Conservation (phyloP, 345 rosid genomes). For the Diplotaxis tenuifolia region DNA sequence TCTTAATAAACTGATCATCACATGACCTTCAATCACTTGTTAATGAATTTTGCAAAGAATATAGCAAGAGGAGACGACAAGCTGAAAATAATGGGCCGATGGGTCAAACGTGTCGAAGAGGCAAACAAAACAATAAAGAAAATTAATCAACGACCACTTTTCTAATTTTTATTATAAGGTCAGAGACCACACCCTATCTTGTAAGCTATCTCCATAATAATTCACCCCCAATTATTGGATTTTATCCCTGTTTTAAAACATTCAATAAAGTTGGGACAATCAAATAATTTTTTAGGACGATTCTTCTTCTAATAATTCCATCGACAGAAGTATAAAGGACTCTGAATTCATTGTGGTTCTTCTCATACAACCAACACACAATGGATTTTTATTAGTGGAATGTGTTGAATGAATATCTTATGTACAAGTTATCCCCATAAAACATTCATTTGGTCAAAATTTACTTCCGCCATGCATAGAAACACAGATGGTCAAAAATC, state of each 20-base stretch:
- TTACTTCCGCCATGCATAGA: conserved; percentile 13
- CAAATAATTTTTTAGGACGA: too few relatives aligned
- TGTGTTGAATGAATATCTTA: background rate
- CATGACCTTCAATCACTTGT: background rate
- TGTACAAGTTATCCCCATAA: too few relatives aligned
- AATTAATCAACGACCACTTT: conserved; percentile 33
- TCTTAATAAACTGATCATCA: background rate
- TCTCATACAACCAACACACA: background rate
- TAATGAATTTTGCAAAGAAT: background rate
- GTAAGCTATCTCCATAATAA: conserved; percentile 27
- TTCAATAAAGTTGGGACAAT: background rate
- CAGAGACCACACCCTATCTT: conserved; percentile 22
- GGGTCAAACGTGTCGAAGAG: conserved; percentile 38
- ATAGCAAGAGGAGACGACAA: conserved; percentile 20
- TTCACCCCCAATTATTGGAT: conserved; percentile 34
- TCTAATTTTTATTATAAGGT: conserved; percentile 9
- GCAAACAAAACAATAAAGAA: background rate
- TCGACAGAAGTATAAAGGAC: background rate
- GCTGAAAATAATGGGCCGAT: conserved; percentile 23
- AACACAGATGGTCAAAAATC: conserved; percentile 2
- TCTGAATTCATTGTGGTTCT: background rate
- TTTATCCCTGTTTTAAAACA: conserved; percentile 4
- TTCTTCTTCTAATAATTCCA: background rate
- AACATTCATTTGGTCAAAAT: background rate
- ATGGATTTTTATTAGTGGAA: background rate